phyloP scores from a whole-genome alignment of 805 yeast species.

The Candida tibetensis region DNA sequence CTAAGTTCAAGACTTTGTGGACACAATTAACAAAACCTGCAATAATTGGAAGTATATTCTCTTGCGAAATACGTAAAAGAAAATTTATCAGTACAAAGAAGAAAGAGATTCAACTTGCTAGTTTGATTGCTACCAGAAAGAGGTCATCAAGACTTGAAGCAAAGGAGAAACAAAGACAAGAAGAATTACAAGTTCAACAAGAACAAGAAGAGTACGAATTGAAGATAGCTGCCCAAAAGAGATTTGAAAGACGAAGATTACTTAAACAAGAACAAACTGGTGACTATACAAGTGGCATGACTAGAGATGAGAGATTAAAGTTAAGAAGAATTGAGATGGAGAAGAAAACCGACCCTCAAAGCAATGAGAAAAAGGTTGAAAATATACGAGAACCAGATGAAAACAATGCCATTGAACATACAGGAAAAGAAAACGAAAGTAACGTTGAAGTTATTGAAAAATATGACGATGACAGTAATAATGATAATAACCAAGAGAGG shows the following conservation, averaged over 20 bases:
- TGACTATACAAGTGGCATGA: slow-evolving; percentile 24
- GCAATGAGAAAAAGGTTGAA: neutral
- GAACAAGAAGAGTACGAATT: slow-evolving; percentile 46
- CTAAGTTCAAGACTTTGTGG: slow-evolving; percentile 25
- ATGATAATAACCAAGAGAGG: no score
- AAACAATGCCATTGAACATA: no score
- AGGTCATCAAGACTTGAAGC: slow-evolving; percentile 73
- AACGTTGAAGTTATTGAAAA: no score
- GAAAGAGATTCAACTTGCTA: slow-evolving; percentile 62
- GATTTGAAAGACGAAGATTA: slow-evolving; percentile 40
- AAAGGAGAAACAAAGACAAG: slow-evolving; percentile 48
- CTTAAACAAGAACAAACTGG: slow-evolving; percentile 29
- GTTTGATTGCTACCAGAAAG: slow-evolving; percentile 64
- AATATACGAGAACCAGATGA: neutral
- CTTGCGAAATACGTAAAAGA: slow-evolving; percentile 52
- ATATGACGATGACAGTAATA: no score
- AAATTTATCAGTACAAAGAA: slow-evolving; percentile 52
- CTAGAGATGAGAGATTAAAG: slow-evolving; percentile 34
- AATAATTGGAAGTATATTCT: slow-evolving; percentile 22
- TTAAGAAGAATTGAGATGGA: slow-evolving; percentile 24
- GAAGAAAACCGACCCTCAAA: neutral
- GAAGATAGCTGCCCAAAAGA: slow-evolving; percentile 39
- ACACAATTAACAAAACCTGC: slow-evolving; percentile 14
- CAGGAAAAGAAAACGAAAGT: no score
- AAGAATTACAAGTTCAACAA: slow-evolving; percentile 50